Conservation (phyloP, 2,329 filamentous ascomycete genomes). For the Malbranchea zuffiana region DNA sequence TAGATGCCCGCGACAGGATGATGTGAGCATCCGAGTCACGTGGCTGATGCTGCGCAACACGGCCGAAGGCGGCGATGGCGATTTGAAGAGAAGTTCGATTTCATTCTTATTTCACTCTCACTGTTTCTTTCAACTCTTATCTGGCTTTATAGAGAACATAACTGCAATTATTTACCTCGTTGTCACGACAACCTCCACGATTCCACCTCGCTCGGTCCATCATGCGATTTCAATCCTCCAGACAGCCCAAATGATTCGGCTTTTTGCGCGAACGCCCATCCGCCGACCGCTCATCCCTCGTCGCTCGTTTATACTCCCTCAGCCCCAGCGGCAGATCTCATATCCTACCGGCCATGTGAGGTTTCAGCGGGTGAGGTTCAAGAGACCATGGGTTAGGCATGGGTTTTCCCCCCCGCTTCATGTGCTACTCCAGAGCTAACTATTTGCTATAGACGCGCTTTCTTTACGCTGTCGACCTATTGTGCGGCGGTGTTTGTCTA, state of each 20-base stretch:
- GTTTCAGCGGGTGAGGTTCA: slow-evolving; percentile 11
- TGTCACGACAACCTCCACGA: neutral
- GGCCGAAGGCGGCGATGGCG: neutral
- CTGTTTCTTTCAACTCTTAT: neutral
- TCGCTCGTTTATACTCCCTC: neutral
- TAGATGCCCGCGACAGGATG: neutral
- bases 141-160: too few relatives aligned
- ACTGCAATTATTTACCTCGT: neutral
- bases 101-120: neutral
- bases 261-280: slow-evolving; percentile 4
- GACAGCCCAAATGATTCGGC: slow-evolving; percentile 6
- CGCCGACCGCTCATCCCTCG: slow-evolving; percentile 5
- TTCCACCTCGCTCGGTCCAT: slow-evolving; percentile 1
- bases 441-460: too few relatives aligned
- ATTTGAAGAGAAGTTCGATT: neutral
- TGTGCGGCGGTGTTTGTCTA: too few relatives aligned
- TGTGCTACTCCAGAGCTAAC: too few relatives aligned
- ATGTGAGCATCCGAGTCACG: neutral
- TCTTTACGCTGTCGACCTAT: too few relatives aligned
- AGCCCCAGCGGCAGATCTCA: slow-evolving; percentile 5
- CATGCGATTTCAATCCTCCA: slow-evolving; percentile 1
- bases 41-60: neutral
- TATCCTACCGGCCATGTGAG: slow-evolving; percentile 4
- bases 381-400: slow-evolving; percentile 8
- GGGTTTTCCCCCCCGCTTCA: too few relatives aligned